A percentile compares a stretch with the other conserved stretches of the same genome.
phyloP scores from a whole-genome alignment of 2,329 filamentous ascomycete species.

The Aureobasidium zeae region DNA sequence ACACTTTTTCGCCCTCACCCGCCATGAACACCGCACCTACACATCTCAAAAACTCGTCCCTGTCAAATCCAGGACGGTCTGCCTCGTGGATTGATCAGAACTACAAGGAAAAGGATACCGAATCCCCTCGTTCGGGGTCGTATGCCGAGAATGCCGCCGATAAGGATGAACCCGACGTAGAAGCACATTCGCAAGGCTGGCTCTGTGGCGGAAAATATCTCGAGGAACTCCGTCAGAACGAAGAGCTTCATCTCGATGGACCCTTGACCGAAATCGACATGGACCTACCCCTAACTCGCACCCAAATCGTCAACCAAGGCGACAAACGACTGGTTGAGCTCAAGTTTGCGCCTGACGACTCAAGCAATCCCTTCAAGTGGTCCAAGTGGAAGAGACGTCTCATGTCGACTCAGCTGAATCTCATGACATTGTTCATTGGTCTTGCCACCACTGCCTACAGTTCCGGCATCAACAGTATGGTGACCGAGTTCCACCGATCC shows the following conservation, averaged over 20 bases:
- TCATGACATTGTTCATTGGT: conserved; percentile 47
- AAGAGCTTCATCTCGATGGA: conserved; percentile 27
- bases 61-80: conserved; percentile 1
- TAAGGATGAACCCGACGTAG: conserved; percentile 11
- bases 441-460: conserved; percentile 47
- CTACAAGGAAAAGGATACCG: conserved; percentile 12
- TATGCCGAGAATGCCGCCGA: neutral
- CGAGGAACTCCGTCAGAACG: conserved; percentile 27
- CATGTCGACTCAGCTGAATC: conserved; percentile 40
- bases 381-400: conserved; percentile 36
- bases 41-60: conserved; percentile 5
- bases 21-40: conserved; percentile 12
- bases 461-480: conserved; percentile 41
- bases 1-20: neutral
- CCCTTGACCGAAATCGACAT: conserved; percentile 37
- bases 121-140: conserved; percentile 5
- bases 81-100: conserved; percentile 4
- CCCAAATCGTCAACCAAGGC: conserved; percentile 35
- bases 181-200: conserved; percentile 13
- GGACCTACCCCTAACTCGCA: conserved; percentile 42
- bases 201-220: conserved; percentile 34
- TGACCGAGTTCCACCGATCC: conserved; percentile 35
- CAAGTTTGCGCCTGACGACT: conserved; percentile 38
- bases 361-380: conserved; percentile 46
- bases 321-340: conserved; percentile 40